Evolutionary conservation across 495 filamentous ascomycete genomes (phyloP), one percentile per base, ranked within the genome.

Genomic region (Delitschia confertaspora): DNA sequence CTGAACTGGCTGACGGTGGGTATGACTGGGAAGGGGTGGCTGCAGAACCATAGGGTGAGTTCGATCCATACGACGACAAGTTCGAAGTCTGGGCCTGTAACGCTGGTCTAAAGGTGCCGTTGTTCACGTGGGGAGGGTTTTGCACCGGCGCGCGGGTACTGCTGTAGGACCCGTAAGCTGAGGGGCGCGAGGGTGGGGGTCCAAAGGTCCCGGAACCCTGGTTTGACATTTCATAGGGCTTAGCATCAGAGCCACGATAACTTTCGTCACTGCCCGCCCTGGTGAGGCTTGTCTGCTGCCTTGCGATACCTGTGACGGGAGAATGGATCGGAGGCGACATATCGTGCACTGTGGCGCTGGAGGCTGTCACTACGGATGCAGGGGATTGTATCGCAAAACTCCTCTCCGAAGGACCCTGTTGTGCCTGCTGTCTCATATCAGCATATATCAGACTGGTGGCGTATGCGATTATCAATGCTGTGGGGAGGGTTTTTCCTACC

Each of bases 261-360:
- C 40, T 49, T 16, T 58, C 55, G 44, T 55, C 52, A 23, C 47
- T 52, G 6, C 37, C 29, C 4, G 55, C 18, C 16, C 55, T 31
- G 33, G 47, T 39, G 24, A 55, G 23, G n/a, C n/a, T n/a, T 4
- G 53, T 3, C 7, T 49, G 40, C 13, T 17, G 51, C n/a, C 45
- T 17, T 16, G 26, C 25, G 3, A 48, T 49, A 24, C 31, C 47
- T 7, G 48, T 31, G 3, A 46, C 40, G 7, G 55, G 55, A 20
- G 54, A 57, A 18, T 49, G 54, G 3, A 55, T 18, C 4, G 45
- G 47, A 17, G 55, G 46, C 21, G 55, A 55, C 27, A 46, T 39
- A 16, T 56, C 46, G 9, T 47, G 33, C 1, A 40, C 30, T 9
- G 42, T 27, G 29, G 49, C 38, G 17, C 29, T 22, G 10, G 44